phyloP scores from a whole-genome alignment of 805 yeast genomes.

The Cyberlindnera misumaiensis region DNA sequence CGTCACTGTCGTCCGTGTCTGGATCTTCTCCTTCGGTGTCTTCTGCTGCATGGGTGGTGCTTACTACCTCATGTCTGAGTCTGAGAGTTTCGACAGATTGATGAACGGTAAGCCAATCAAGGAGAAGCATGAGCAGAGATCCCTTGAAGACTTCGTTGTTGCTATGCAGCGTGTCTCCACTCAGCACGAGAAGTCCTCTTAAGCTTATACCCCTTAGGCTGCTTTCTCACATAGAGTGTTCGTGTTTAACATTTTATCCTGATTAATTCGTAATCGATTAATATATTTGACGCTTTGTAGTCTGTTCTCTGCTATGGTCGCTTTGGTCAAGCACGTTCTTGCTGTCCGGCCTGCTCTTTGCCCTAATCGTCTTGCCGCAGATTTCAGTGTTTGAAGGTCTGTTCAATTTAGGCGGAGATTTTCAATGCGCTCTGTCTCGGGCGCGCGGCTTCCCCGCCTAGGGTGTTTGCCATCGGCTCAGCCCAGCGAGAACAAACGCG shows the following conservation, averaged over 20 bases:
- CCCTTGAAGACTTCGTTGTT: conserved; percentile 76
- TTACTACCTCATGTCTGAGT: conserved; percentile 85
- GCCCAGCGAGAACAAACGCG: too few relatives aligned
- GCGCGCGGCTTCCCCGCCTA: too few relatives aligned
- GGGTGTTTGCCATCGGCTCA: too few relatives aligned
- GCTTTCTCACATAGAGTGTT: conserved; percentile 1
- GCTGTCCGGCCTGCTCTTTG: too few relatives aligned
- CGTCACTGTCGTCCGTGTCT: conserved; percentile 88
- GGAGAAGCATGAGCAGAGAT: conserved; percentile 53
- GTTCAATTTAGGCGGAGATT: too few relatives aligned
- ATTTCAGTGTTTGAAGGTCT: too few relatives aligned
- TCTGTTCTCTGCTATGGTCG: too few relatives aligned
- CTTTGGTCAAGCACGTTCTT: too few relatives aligned
- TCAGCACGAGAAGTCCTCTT: conserved; percentile 78
- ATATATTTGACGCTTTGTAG: conserved; percentile 1
- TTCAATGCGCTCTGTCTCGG: too few relatives aligned
- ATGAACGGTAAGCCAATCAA: conserved; percentile 74
- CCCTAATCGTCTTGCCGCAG: too few relatives aligned
- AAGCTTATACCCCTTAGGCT: conserved; percentile 20
- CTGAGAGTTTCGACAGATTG: conserved; percentile 72
- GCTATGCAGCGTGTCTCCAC: conserved; percentile 88
- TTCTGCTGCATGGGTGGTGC: conserved; percentile 96
- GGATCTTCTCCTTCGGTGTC: conserved; percentile 95
- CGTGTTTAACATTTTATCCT: conserved; percentile 2
- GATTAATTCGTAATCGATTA: conserved; percentile 6